Base-by-base conservation (phyloP, 1,139 yeast species). In the Sporopachydermia cereana region DNA sequence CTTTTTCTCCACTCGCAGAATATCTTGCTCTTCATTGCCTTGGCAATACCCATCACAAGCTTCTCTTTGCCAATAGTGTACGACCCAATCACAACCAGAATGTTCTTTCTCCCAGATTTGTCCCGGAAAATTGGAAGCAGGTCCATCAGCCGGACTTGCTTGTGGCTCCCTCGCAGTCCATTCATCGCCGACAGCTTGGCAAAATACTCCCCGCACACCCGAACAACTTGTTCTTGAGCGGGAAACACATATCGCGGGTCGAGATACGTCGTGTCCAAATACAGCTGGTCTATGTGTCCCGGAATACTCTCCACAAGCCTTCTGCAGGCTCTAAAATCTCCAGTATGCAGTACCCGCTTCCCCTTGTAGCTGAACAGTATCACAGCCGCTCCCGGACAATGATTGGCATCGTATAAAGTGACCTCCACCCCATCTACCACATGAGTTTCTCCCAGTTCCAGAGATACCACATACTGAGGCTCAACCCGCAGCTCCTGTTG, bases 381-480 rank as follows among this genome's bases (percentile, higher is more conserved):
- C 0, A 91, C 74, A 0, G 77, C 86, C 1, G 96, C 85, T 2
- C 98, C 98, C 1, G 97, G 97, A 60, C 98, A 91, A 61, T 91
- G 98, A 53, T 91, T 89, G 0, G 97, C 98, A 50, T 84, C 85
- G 7, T 83, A 63, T 7, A 80, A 68, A 0, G 79, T 72, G 0
- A 85, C 88, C 43, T 69, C 69, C 1, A 85, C 60, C 0, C 78
- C 77, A 2, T 63, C 59, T 1, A 72, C 54, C 21, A 54, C 51
- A 3, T 50, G 50, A 22, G 69, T 57, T 21, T 58, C 58, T 48
- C 77, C 66, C 50, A 74, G 55, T 1, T 71, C 74, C 42, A 83
- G 52, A 3, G 66, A 61, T 23, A 69, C 60, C 17, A 84, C 64
- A 49, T 69, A 71, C n/a, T 72, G 67, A 0, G 74, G 71, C 43